A percentile compares a stretch with the other conserved stretches of the same genome.
phyloP scores from a whole-genome alignment of 345 rosid genomes.

The Acer negundo region DNA sequence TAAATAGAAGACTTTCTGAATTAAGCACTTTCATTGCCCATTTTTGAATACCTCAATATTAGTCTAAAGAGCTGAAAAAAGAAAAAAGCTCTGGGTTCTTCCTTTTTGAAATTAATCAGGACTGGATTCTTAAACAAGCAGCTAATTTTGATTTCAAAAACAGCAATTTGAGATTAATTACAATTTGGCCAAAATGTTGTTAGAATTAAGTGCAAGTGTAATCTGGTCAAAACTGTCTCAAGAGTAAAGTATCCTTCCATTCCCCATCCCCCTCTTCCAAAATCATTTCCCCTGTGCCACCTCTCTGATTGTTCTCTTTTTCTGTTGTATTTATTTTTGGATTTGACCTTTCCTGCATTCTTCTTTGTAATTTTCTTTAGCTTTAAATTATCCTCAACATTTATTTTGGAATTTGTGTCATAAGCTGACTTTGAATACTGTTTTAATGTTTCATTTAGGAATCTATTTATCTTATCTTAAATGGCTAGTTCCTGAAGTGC shows the following conservation, averaged over 20 bases:
- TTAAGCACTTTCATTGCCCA: not conserved
- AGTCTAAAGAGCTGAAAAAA: not conserved
- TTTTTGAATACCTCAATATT: too few relatives aligned
- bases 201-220: not conserved
- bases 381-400: not conserved
- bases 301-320: not conserved
- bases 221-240: not conserved
- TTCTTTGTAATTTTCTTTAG: not conserved
- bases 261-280: too few relatives aligned
- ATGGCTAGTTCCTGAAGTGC: not conserved
- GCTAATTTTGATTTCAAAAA: not conserved
- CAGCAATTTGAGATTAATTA: not conserved
- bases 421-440: not conserved
- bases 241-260: not conserved
- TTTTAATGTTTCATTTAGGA: not conserved
- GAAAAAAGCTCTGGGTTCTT: not conserved
- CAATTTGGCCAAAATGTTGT: not conserved
- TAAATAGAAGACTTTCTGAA: not conserved
- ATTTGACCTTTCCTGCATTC: not conserved
- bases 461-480: not conserved
- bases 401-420: not conserved
- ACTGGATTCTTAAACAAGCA: not conserved
- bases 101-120: not conserved
- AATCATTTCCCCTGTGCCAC: not conserved
- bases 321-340: not conserved